Percentiles rank a stretch among this genome's conserved stretches.
These are phyloP conservation scores for Luffa acutangula DNA, from an alignment of 306 rosid genomes.

Conservation along the genomic window DNA sequence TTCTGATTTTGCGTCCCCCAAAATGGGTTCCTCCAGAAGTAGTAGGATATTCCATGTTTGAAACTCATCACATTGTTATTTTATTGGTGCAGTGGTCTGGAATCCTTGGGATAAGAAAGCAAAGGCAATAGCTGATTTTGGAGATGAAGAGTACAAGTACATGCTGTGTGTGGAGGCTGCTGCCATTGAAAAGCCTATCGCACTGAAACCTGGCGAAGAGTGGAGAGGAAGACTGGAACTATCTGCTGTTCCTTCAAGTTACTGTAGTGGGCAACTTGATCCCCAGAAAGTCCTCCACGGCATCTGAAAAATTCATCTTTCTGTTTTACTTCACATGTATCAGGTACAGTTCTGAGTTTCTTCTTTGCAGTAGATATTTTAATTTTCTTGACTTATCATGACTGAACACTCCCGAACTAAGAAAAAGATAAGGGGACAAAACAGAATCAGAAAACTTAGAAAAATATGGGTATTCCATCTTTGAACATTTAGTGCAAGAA, in stretches of 20 bases:
- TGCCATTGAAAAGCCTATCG: conserved; percentile 59
- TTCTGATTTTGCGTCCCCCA: neutral
- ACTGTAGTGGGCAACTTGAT: conserved; percentile 93
- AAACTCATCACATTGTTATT: neutral
- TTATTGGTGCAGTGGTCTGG: conserved; percentile 69
- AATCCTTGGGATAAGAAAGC: conserved; percentile 99
- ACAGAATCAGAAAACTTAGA: neutral
- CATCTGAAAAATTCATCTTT: conserved; percentile 27
- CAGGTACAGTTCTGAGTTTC: conserved; percentile 34
- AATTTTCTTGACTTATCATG: neutral
- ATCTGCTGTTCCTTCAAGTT: conserved; percentile 96
- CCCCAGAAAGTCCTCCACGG: conserved; percentile 76
- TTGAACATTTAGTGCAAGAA: neutral
- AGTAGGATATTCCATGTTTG: neutral
- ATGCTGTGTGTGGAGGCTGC: conserved; percentile 98
- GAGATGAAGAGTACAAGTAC: conserved; percentile 90
- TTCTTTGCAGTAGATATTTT: neutral
- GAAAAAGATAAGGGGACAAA: neutral
- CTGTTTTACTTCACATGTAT: conserved; percentile 44
- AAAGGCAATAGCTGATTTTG: conserved; percentile 87
- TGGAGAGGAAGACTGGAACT: conserved; percentile 95
- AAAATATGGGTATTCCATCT: neutral
- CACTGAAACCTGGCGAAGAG: conserved; percentile 97
- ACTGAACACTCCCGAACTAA: neutral
- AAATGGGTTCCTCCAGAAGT: neutral